Evolutionary conservation across 2,329 filamentous ascomycete genomes (phyloP), one percentile per base, ranked within the genome.

Genomic region (Pseudocercospora eumusae): DNA sequence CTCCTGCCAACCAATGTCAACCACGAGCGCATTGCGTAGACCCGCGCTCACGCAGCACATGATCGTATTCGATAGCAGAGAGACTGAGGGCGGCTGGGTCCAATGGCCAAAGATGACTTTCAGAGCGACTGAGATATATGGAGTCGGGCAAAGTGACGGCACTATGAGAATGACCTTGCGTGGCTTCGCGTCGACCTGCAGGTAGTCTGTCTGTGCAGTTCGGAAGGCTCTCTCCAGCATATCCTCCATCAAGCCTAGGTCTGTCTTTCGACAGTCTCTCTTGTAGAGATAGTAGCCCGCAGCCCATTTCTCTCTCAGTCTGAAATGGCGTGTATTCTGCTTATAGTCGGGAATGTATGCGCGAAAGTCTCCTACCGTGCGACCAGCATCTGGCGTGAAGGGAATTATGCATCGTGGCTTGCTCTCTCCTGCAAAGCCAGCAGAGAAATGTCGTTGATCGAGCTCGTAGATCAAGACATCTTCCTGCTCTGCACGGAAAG

Each of bases 1-100:
- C 76, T 98, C 95, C 45, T 87, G 84, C 95, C 95, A 99, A 47
- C 93, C 95, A 63, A 99, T 83, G 72, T 99, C 92, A 40, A 99
- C 82, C 0, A 98, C 86, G 45, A 99, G 76, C 0, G 89, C 92
- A n/a, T 91, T 91, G 13, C 95, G 87, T 44, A 96, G 80, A 0
- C 95, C 95, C 5, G 93, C 92, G 7, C 89, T 89, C 2, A 93
- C 84, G 6, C 89, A 82, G 1, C 87, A 82, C 76, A 95, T 88
- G 20, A 92, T 84, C 0, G 93, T 86, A 0, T 86, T 84, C 0
- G 92, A 91, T 71, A 97, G 80, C 45, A 99, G 82, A 2, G 91
- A 93, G 66, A 98, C 84, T 21, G 86, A 88, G 0, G 93, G 90
- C 11, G 91, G 85, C 68, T 93, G 90, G 0, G 92, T 89, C 15